Evolutionary conservation across 495 filamentous ascomycete species (phyloP), one percentile per base, ranked within the genome.

Genomic region (Tuber microsphaerosporum): DNA sequence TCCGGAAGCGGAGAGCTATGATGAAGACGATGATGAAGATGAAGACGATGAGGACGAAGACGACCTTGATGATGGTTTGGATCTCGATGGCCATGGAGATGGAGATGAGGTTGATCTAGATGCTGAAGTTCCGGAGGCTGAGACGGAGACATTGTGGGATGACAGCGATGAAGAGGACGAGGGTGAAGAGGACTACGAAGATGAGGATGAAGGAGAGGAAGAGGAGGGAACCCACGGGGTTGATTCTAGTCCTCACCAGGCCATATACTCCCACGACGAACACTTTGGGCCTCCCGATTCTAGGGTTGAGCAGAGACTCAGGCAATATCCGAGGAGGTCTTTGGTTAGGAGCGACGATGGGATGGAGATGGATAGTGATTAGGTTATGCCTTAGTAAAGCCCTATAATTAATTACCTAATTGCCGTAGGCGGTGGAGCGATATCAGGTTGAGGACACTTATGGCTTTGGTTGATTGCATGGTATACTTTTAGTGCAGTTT

Each of bases 121-220:
- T 75, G 78, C 61, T 17, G 76, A 76, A 39, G 51, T 78, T 22
- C 76, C 75, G 34, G 80, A 80, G 68, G 81, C 80, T 17, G 81
- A 82, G 45, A 41, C 69, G 10, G 80, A 75, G 44, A 71, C 80
- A 9, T 31, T 73, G 12, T 83, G 77, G 79, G 85, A 85, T 26
- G 85, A 85, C 8, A 85, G 85, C 12, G 85, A 86, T 14, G 84
- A 83, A 42, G 82, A 84, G 10, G 86, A 86, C 44, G 74, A 75
- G 17, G 76, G 76, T 2, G 77, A 79, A 0, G 75, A 75, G 0
- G 83, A 84, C 17, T 44, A 84, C 9, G 85, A 85, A 31, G 86
- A 86, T 34, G 83, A 82, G 46, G 81, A 84, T 20, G 86, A 86
- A 16, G 85, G 84, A 20, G 74, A 82, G 61, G 75, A 78, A 19